phyloP scores from a whole-genome alignment of 2,329 filamentous ascomycete species.

The Alternaria atra region DNA sequence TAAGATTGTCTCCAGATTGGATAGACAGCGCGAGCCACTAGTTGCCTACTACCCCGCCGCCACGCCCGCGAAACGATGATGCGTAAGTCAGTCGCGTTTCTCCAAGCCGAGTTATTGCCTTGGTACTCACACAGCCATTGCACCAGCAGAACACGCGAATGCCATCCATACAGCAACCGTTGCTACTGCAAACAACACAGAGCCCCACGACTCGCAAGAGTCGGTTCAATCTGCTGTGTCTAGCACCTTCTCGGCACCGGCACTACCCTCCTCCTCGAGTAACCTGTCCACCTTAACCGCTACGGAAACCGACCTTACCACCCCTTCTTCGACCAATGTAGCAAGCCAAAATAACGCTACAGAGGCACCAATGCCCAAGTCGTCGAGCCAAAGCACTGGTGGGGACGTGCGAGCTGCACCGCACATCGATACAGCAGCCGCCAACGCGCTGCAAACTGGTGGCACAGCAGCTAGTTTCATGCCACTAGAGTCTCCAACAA shows the following conservation, averaged over 20 bases:
- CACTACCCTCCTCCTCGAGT: conserved; percentile 44
- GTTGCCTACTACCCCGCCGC: conserved; percentile 27
- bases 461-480: conserved; percentile 52
- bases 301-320: conserved; percentile 22
- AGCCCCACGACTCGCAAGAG: conserved; percentile 44
- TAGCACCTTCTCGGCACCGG: conserved; percentile 45
- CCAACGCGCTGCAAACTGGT: conserved; percentile 39
- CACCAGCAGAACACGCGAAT: conserved; percentile 27
- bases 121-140: conserved; percentile 32
- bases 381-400: conserved; percentile 64
- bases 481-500: conserved; percentile 51
- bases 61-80: conserved; percentile 21
- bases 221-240: conserved; percentile 45
- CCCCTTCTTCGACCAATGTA: conserved; percentile 38
- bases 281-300: conserved; percentile 42
- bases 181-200: conserved; percentile 19
- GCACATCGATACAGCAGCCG: conserved; percentile 36
- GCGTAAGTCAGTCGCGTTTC: conserved; percentile 31
- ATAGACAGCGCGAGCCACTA: conserved; percentile 17
- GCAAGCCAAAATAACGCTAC: conserved; percentile 56
- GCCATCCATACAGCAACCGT: conserved; percentile 20
- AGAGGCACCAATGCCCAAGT: conserved; percentile 26
- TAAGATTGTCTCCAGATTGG: conserved; percentile 2
- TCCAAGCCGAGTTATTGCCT: conserved; percentile 16
- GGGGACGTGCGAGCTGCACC: conserved; percentile 29